phyloP scores from a whole-genome alignment of 2,329 filamentous ascomycete species.

The Trichoderma simmonsii region DNA sequence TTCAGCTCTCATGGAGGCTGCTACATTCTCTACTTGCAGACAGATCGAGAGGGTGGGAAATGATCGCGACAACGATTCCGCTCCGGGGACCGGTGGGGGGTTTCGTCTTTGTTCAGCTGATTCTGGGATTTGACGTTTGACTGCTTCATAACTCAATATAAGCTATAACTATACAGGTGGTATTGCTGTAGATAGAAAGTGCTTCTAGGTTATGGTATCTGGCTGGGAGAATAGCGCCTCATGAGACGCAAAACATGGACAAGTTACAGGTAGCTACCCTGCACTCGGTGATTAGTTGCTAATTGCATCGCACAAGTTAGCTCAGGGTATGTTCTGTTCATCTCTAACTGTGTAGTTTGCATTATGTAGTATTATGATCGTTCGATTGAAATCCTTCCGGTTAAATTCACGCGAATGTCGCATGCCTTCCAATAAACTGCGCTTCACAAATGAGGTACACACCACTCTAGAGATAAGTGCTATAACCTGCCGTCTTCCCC shows the following conservation, averaged over 20 bases:
- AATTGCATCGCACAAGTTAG: not conserved
- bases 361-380: not conserved
- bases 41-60: not conserved
- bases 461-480: not conserved
- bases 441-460: not conserved
- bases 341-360: not conserved
- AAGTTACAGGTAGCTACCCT: not conserved
- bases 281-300: not conserved
- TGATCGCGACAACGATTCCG: not conserved
- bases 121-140: not conserved
- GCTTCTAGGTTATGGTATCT: not conserved
- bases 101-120: not conserved
- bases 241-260: not conserved
- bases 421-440: not conserved
- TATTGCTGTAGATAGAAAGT: not conserved
- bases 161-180: not conserved
- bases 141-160: too few relatives aligned
- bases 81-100: not conserved
- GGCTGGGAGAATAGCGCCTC: not conserved
- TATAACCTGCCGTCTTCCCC: not conserved
- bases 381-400: not conserved
- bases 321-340: not conserved
- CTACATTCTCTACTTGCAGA: not conserved
- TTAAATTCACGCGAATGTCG: not conserved
- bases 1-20: not conserved